A percentile compares a stretch with the other conserved stretches of the same genome.
phyloP scores from a whole-genome alignment of 192 early-diverging fungal species.

The Backusella westeae region DNA sequence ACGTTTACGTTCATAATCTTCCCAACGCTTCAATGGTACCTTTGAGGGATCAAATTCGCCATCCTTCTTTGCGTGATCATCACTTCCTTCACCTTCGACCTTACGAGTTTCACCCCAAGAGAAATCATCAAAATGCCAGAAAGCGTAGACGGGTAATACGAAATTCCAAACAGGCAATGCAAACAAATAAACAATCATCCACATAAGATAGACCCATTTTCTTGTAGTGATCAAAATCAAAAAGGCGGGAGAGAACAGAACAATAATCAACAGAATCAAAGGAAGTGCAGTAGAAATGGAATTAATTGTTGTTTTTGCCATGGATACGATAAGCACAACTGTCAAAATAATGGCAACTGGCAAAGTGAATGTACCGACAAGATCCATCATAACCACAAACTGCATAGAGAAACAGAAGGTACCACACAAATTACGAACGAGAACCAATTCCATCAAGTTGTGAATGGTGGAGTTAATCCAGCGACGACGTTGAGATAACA shows the following conservation, averaged over 20 bases:
- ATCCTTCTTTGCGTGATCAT: constrained; percentile 70
- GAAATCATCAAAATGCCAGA: constrained; percentile 95
- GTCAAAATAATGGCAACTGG: constrained; percentile 74
- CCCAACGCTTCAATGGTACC: constrained; percentile 83
- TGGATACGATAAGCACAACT: constrained; percentile 56
- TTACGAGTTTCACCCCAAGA: constrained; percentile 86
- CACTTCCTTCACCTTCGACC: constrained; percentile 69
- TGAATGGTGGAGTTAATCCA: constrained; percentile 99
- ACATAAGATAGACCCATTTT: constrained; percentile 80
- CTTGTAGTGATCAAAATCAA: constrained; percentile 87
- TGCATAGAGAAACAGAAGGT: constrained; percentile 97
- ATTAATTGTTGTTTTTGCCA: constrained; percentile 50
- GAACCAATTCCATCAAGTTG: constrained; percentile 89
- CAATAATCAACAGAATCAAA: constrained; percentile 70
- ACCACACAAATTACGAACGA: constrained; percentile 92
- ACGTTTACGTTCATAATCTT: constrained; percentile 81
- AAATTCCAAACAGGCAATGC: constrained; percentile 96
- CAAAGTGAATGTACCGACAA: constrained; percentile 72
- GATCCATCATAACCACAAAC: constrained; percentile 76
- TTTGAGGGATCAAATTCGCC: constrained; percentile 77
- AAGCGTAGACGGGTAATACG: constrained; percentile 88
- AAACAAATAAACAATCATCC: constrained; percentile 85
- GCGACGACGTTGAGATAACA: constrained; percentile 88
- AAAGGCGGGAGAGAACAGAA: constrained; percentile 84
- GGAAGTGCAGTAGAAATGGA: constrained; percentile 58